Conservation (phyloP, 441 rosid species). For the Arabidopsis hybrid region DNA sequence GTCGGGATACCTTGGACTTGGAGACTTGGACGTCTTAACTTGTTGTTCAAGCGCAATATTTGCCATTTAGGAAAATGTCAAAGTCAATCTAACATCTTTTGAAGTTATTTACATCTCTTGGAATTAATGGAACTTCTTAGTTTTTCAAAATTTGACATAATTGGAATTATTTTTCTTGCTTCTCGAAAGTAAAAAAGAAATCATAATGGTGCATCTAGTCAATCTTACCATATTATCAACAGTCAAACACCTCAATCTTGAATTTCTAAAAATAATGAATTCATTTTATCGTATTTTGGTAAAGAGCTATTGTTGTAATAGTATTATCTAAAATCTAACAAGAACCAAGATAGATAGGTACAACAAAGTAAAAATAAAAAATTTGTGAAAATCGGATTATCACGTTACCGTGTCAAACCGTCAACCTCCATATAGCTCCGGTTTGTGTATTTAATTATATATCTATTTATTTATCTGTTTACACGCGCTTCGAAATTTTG, state of each 20-base stretch:
- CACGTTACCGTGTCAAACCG: constrained; percentile 31
- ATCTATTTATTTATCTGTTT: no score
- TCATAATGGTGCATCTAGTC: constrained; percentile 1
- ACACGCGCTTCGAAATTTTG: constrained; percentile 35
- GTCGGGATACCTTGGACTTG: not conserved
- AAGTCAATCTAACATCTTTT: constrained; percentile 32
- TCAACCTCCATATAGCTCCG: constrained; percentile 24
- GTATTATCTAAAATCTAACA: constrained; percentile 21
- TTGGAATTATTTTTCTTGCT: not conserved
- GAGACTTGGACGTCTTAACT: not conserved
- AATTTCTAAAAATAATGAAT: not conserved
- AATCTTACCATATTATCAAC: constrained; percentile 20
- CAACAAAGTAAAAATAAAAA: not conserved
- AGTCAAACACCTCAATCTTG: constrained; percentile 15
- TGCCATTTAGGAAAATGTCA: constrained; percentile 28
- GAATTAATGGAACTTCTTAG: constrained; percentile 18
- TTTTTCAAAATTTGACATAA: not conserved
- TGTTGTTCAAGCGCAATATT: not conserved
- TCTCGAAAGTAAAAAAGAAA: not conserved
- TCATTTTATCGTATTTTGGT: not conserved
- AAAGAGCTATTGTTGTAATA: not conserved
- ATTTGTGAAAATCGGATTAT: not conserved
- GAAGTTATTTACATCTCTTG: not conserved
- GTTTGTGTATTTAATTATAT: not conserved
- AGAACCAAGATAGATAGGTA: not conserved